Evolutionary conservation across 164 flowering plant species (phyloP).

Genomic region (Santalum album): DNA sequence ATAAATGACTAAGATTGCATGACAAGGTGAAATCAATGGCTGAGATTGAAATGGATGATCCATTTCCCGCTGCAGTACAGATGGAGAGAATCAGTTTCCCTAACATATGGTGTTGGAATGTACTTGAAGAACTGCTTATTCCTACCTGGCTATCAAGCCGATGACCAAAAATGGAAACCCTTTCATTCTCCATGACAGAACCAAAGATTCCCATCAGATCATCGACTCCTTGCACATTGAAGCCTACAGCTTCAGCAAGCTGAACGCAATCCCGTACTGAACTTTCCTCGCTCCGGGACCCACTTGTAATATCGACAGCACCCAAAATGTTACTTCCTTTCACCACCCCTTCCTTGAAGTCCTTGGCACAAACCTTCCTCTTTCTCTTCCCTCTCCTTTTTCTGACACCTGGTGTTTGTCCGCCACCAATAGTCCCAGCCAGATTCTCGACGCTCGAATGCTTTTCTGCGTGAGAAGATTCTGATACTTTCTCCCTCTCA

Average conservation of each 20-base stretch:
- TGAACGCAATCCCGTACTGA: constrained; percentile 21
- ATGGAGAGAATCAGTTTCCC: too few relatives aligned
- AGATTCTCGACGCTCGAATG: constrained; percentile 9
- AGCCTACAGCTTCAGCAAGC: constrained; percentile 9
- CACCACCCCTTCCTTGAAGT: constrained; percentile 40
- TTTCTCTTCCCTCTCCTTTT: constrained; percentile 73
- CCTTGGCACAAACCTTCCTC: constrained; percentile 46
- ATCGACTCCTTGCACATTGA: constrained; percentile 10
- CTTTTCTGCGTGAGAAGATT: not conserved
- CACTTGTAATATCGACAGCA: constrained; percentile 16
- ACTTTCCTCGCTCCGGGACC: constrained; percentile 24
- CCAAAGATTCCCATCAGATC: constrained; percentile 37
- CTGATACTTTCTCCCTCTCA: not conserved
- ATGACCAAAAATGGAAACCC: constrained; percentile 39
- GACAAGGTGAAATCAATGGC: too few relatives aligned
- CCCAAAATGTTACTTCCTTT: constrained; percentile 46
- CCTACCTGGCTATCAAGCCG: constrained; percentile 73
- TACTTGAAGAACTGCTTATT: too few relatives aligned
- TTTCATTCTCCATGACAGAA: constrained; percentile 32
- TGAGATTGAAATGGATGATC: too few relatives aligned
- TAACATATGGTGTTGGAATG: too few relatives aligned
- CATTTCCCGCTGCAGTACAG: too few relatives aligned
- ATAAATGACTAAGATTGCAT: too few relatives aligned
- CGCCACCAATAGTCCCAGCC: constrained; percentile 9
- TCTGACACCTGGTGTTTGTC: constrained; percentile 22